phyloP scores from a whole-genome alignment of 768 basidiomycete species.

The Tylopilus sp. region DNA sequence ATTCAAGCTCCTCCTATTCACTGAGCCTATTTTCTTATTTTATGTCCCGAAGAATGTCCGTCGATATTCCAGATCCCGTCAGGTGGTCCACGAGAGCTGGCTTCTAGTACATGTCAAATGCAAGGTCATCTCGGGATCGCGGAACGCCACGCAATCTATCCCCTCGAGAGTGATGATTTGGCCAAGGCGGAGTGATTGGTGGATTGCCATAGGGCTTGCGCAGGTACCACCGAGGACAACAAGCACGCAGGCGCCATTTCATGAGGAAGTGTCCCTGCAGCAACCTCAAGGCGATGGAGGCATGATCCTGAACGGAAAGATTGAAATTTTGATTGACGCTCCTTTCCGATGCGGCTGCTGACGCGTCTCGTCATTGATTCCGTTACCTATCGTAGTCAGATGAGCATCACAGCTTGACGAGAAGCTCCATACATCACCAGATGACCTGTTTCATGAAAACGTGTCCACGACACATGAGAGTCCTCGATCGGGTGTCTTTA shows the following conservation, averaged over 20 bases:
- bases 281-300: neutral
- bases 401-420: conserved; percentile 1
- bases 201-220: too few species aligned
- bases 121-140: neutral
- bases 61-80: neutral
- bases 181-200: too few species aligned
- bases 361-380: neutral
- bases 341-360: too few species aligned
- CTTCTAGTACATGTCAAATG: neutral
- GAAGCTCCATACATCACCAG: conserved; percentile 1
- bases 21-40: neutral
- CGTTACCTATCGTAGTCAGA: conserved; percentile 6
- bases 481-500: neutral
- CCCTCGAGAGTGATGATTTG: neutral
- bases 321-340: neutral
- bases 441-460: conserved; percentile 12
- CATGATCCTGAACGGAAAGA: neutral
- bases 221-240: too few species aligned
- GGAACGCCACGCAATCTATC: neutral
- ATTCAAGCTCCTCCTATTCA: neutral
- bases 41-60: neutral
- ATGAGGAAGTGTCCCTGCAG: neutral
- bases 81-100: neutral
- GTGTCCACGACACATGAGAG: conserved; percentile 12
- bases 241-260: neutral